phyloP scores from a whole-genome alignment of 2,329 filamentous ascomycete genomes.

The Seiridium cupressi region DNA sequence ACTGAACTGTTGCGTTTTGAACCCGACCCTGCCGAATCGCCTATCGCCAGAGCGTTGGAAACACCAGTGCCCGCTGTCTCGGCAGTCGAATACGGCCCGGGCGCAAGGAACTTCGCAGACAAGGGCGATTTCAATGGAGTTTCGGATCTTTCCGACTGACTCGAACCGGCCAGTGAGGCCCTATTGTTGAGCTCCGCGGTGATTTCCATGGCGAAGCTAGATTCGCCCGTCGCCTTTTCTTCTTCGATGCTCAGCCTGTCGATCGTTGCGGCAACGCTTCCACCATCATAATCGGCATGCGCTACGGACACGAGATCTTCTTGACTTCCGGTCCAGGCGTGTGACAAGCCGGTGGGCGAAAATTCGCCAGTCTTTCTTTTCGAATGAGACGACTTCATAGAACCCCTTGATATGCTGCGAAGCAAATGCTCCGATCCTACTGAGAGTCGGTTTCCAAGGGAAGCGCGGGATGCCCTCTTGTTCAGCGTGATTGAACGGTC shows the following conservation, averaged over 20 bases:
- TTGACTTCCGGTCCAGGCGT: slow-evolving; percentile 32
- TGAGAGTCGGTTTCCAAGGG: slow-evolving; percentile 47
- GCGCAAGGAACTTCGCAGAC: not conserved
- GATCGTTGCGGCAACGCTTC: slow-evolving; percentile 57
- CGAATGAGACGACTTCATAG: slow-evolving; percentile 21
- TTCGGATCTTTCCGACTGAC: not conserved
- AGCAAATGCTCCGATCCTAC: slow-evolving; percentile 43
- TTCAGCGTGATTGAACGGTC: slow-evolving; percentile 25
- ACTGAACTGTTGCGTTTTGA: no score
- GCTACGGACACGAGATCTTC: slow-evolving; percentile 44
- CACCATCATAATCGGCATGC: slow-evolving; percentile 39
- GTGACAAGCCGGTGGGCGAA: slow-evolving; percentile 14
- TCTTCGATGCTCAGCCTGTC: slow-evolving; percentile 49
- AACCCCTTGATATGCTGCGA: slow-evolving; percentile 40
- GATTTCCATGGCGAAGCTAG: slow-evolving; percentile 34
- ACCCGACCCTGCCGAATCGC: slow-evolving; percentile 10
- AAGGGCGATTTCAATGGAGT: slow-evolving; percentile 11
- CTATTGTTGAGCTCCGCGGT: slow-evolving; percentile 33
- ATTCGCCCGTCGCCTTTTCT: slow-evolving; percentile 18
- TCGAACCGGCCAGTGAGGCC: not conserved
- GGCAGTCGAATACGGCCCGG: slow-evolving; percentile 20
- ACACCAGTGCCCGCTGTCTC: slow-evolving; percentile 26
- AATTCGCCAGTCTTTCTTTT: slow-evolving; percentile 20
- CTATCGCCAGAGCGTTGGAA: slow-evolving; percentile 15
- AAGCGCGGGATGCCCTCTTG: slow-evolving; percentile 32